Base-by-base conservation (phyloP, 495 filamentous ascomycete genomes). In the Aspergillus asperescens region DNA sequence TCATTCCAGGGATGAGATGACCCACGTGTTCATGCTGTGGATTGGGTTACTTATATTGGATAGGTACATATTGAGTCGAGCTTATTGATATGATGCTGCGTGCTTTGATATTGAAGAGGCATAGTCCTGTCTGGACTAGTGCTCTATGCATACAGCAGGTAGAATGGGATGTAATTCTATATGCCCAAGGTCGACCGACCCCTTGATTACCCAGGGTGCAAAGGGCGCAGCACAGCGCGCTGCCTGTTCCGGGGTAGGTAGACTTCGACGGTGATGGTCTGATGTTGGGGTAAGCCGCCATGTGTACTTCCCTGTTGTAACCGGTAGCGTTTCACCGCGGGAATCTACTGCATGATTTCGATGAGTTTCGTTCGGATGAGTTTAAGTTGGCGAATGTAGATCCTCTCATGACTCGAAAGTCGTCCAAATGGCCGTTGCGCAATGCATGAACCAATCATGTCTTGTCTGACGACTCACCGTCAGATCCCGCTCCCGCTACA, bases 391-490 rank as follows among this genome's bases (percentile, higher is more conserved):
- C 13, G 38, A 10, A 12, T 45, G 42, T 45, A 15, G 42, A 32
- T 45, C 25, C 24, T 29, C 27, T 27, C 22, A n/a, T 13, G 19
- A 35, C 13, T 10, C 38, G 29, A 25, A 40, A 24, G n/a, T n/a
- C 22, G 22, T 32, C 48, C 19, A 43, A 43, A 32, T 43, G 32
- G 39, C 19, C 32, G 27, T 28, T 49, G 9, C 15, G 5, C 18
- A 18, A 3, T 5, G 35, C 31, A 18, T 24, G n/a, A 16, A 1
- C 42, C 55, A 53, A 50, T 62, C 49, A 62, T 1, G 60, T 62
- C 54, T 62, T 62, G 50, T 62, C 56, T 48, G 59, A 52, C 47
- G 48, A 45, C 38, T 57, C 58, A 29, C 27, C 47, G 13, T 64
- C 44, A 24, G 65, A 69, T 60, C 58, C 51, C 38, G 52, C 41